Evolutionary conservation across 306 rosid genomes (phyloP).

Genomic region (Ceratonia siliqua): DNA sequence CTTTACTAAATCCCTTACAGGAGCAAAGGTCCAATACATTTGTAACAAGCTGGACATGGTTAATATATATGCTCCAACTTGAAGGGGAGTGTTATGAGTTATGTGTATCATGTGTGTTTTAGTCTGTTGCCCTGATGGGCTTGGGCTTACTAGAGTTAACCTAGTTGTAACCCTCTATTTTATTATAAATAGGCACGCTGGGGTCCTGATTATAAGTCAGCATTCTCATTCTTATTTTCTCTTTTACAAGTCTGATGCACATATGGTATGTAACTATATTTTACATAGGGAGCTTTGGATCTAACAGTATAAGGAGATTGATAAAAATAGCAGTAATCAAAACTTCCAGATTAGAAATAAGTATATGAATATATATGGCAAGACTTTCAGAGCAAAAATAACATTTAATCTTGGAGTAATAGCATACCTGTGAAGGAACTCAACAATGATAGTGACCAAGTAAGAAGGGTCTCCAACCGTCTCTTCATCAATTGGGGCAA

Average conservation of each 20-base stretch:
- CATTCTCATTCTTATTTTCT: too few species aligned
- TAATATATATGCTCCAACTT: too few species aligned
- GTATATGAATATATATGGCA: neutral
- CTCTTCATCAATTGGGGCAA: constrained; percentile 88
- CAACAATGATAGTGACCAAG: constrained; percentile 78
- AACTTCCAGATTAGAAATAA: neutral
- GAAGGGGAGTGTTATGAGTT: too few species aligned
- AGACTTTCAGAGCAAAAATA: constrained; percentile 28
- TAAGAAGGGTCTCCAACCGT: constrained; percentile 89
- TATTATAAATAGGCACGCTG: too few species aligned
- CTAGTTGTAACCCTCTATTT: too few species aligned
- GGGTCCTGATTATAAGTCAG: too few species aligned
- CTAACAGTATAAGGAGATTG: neutral
- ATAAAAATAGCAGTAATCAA: neutral
- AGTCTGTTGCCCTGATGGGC: too few species aligned
- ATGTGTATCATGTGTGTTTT: too few species aligned
- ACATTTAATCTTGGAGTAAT: constrained; percentile 15
- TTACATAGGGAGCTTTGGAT: constrained; percentile 12
- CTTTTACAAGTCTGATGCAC: neutral
- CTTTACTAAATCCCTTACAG: too few species aligned
- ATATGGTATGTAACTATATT: neutral
- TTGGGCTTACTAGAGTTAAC: too few species aligned
- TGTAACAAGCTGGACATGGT: too few species aligned
- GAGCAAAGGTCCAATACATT: too few species aligned
- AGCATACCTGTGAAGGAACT: constrained; percentile 82